Evolutionary conservation across 139 green algal genomes (phyloP).

Genomic region (Coelastrella sp.): DNA sequence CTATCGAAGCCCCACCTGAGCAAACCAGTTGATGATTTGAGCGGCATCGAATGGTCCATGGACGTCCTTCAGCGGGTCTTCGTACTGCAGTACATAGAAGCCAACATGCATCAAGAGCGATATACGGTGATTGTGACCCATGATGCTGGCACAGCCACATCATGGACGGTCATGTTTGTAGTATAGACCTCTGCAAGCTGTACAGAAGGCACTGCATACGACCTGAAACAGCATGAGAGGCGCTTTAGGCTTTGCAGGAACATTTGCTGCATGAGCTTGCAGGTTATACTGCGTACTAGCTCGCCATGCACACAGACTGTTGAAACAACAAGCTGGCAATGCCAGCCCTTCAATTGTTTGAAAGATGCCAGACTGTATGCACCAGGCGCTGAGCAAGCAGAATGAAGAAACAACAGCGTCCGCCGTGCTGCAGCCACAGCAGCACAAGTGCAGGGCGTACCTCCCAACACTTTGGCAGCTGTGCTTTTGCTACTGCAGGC

Average conservation of each 20-base stretch:
- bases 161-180: too few relatives aligned
- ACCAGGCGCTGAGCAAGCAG: too few relatives aligned
- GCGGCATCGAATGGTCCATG: conserved; percentile 43
- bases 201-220: background rate
- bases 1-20: too few relatives aligned
- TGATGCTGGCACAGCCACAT: too few relatives aligned
- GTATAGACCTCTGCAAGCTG: too few relatives aligned
- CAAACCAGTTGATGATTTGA: conserved; percentile 47
- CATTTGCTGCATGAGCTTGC: background rate
- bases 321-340: too few relatives aligned
- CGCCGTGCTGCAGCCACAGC: too few relatives aligned
- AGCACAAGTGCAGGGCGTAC: background rate
- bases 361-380: too few relatives aligned
- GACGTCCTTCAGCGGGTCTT: conserved; percentile 45
- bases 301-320: too few relatives aligned
- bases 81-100: background rate
- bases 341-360: too few relatives aligned
- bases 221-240: background rate
- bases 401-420: too few relatives aligned
- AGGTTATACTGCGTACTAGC: too few relatives aligned
- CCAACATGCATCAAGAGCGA: background rate
- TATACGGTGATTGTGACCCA: background rate
- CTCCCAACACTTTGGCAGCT: conserved; percentile 44
- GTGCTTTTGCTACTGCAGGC: background rate
- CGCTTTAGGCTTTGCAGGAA: background rate